A percentile compares a stretch with the other conserved stretches of the same genome.
phyloP scores from a whole-genome alignment of 148 eudicot species.

The Rhododendron griersonianum region DNA sequence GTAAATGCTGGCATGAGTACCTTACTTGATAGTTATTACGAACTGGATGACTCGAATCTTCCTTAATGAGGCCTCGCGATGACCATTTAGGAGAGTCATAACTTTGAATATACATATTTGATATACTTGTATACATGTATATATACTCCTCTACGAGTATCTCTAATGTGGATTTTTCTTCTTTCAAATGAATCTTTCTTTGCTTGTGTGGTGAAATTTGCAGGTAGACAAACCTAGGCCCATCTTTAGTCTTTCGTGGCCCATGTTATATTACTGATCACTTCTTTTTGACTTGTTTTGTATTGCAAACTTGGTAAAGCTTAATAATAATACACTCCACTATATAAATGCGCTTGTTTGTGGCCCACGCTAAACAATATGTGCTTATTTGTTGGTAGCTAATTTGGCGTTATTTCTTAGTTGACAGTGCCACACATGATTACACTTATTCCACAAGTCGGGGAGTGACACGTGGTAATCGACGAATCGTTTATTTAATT shows the following conservation, averaged over 20 bases:
- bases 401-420: background rate
- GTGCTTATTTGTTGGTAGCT: background rate
- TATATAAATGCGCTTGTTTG: background rate
- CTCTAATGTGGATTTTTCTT: background rate
- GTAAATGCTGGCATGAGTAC: background rate
- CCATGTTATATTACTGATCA: background rate
- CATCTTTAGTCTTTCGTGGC: background rate
- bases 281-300: background rate
- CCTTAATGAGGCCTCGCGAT: background rate
- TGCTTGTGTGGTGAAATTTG: background rate
- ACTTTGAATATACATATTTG: background rate
- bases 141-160: background rate
- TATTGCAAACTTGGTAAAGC: background rate
- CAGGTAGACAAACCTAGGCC: background rate
- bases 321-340: background rate
- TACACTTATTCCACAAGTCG: background rate
- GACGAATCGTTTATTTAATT: no score
- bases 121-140: no score
- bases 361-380: background rate
- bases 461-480: background rate
- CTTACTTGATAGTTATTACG: background rate
- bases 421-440: background rate
- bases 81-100: background rate
- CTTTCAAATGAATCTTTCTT: background rate
- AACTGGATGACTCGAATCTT: background rate